Percentiles rank a stretch among this genome's conserved stretches.
Conservation (phyloP, 106 monocot genomes). For the Dioscorea alata region DNA sequence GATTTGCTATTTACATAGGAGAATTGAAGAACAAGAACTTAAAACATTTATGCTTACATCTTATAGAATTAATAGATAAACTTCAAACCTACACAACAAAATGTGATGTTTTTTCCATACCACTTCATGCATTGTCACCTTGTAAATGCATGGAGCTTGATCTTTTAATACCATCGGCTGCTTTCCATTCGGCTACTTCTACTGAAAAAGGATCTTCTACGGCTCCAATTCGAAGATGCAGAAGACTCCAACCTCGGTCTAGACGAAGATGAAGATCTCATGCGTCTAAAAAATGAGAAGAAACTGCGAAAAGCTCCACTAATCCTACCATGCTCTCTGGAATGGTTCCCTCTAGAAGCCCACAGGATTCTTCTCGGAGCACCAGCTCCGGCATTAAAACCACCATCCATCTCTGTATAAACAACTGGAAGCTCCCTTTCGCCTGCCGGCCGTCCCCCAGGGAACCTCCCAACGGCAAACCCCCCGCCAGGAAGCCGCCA, state of each 20-base stretch:
- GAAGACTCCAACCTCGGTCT: not conserved
- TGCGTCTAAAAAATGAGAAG: constrained; percentile 36
- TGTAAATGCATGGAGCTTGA: not conserved
- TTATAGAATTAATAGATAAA: too few species aligned
- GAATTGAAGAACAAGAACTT: too few species aligned
- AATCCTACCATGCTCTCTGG: constrained; percentile 28
- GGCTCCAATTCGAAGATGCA: not conserved
- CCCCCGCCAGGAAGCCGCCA: constrained; percentile 71
- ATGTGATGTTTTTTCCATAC: too few species aligned
- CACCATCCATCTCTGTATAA: constrained; percentile 64
- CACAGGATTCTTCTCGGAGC: constrained; percentile 44
- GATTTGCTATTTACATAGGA: constrained; percentile 1
- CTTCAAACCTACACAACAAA: too few species aligned
- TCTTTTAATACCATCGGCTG: not conserved
- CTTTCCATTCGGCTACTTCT: constrained; percentile 9
- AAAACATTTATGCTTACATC: too few species aligned
- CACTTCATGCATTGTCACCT: not conserved
- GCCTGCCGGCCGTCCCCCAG: constrained; percentile 23
- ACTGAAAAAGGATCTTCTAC: constrained; percentile 6
- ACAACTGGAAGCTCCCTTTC: constrained; percentile 48
- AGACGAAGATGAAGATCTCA: constrained; percentile 2
- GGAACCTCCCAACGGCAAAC: constrained; percentile 56
- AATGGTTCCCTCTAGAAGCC: constrained; percentile 23
- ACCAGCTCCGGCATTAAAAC: constrained; percentile 18
- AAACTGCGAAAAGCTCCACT: constrained; percentile 27